Evolutionary conservation across 2,329 filamentous ascomycete species (phyloP).

Genomic region (Camillea tinctor): DNA sequence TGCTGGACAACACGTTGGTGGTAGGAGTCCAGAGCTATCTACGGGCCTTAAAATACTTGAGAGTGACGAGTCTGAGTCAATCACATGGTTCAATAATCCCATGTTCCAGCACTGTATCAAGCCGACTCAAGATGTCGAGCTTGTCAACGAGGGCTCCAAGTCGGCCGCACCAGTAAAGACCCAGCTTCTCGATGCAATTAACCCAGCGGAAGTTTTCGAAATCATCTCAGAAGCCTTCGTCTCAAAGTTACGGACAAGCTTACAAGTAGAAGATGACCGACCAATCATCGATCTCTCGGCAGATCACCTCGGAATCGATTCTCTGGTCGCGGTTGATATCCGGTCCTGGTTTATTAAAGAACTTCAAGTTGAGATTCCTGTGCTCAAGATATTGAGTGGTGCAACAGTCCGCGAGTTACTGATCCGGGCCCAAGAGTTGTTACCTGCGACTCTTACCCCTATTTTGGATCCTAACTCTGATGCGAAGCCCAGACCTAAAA

Average conservation of each 20-base stretch:
- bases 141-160: no score
- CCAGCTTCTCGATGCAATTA: no score
- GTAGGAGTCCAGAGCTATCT: slow-evolving; percentile 4
- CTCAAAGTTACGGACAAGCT: slow-evolving; percentile 2
- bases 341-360: slow-evolving; percentile 49
- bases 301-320: slow-evolving; percentile 28
- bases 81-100: background rate
- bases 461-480: no score
- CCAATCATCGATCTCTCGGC: background rate
- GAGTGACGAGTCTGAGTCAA: background rate
- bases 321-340: slow-evolving; percentile 35
- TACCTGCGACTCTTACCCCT: no score
- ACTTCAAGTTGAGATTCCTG: slow-evolving; percentile 42
- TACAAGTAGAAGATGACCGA: slow-evolving; percentile 2
- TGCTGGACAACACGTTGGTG: slow-evolving; percentile 5
- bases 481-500: no score
- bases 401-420: background rate
- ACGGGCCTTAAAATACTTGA: slow-evolving; percentile 10
- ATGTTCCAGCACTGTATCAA: no score
- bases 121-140: no score
- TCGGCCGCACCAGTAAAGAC: no score
- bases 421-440: no score
- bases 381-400: slow-evolving; percentile 38
- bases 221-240: slow-evolving; percentile 10
- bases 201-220: no score